phyloP scores from a whole-genome alignment of 495 filamentous ascomycete species.

The Pyrenopolyporus hunteri region DNA sequence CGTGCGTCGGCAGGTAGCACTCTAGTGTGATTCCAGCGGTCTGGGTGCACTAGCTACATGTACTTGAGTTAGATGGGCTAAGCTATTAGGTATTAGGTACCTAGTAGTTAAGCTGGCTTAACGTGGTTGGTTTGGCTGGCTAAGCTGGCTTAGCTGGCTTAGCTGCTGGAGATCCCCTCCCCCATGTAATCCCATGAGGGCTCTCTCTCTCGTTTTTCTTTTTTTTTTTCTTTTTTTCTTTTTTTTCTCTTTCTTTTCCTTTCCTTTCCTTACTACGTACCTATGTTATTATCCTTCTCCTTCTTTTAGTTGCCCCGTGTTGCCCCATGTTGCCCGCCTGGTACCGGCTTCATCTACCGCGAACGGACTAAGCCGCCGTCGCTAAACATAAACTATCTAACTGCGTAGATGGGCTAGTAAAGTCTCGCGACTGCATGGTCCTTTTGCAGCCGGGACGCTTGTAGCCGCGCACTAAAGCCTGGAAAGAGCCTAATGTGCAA shows the following conservation, averaged over 20 bases:
- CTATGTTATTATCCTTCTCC: not conserved
- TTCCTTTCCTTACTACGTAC: not conserved
- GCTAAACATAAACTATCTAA: conserved; percentile 3
- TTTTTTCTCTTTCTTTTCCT: not conserved
- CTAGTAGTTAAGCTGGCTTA: too few species aligned
- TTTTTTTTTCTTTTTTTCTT: too few species aligned
- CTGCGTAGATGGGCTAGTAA: not conserved
- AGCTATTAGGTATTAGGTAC: too few species aligned
- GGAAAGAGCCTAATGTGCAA: conserved; percentile 22
- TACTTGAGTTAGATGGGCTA: too few species aligned
- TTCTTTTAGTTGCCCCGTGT: not conserved
- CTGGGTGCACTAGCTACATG: conserved; percentile 33
- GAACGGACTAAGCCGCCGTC: conserved; percentile 20
- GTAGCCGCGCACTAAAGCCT: conserved; percentile 30
- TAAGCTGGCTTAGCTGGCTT: too few species aligned
- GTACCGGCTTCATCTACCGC: conserved; percentile 31
- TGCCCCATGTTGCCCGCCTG: conserved; percentile 13
- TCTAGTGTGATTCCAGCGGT: conserved; percentile 34
- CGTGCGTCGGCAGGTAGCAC: conserved; percentile 35
- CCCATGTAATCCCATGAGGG: too few species aligned
- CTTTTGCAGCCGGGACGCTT: conserved; percentile 36
- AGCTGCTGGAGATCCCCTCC: too few species aligned
- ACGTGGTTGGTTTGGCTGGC: too few species aligned
- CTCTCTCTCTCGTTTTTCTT: too few species aligned
- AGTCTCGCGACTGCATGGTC: conserved; percentile 32